A percentile compares a stretch with the other conserved stretches of the same genome.
Evolutionary conservation across 2,329 filamentous ascomycete genomes (phyloP).

Genomic region (Neonectria punicea): DNA sequence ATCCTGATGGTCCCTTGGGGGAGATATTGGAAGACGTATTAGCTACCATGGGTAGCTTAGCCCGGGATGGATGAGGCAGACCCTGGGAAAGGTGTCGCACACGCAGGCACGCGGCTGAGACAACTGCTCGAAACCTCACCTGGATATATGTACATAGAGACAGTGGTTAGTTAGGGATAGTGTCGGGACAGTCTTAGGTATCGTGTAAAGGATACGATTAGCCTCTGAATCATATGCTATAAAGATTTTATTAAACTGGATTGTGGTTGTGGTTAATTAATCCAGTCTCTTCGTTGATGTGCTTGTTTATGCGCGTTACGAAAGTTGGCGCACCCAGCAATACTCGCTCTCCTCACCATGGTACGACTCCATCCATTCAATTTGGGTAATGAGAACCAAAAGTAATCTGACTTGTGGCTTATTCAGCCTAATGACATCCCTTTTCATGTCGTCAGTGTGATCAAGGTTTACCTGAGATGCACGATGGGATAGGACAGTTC

Average conservation of each 20-base stretch:
- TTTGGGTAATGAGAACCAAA: no score
- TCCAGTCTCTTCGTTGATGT: no score
- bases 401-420: slow-evolving; percentile 30
- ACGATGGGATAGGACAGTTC: slow-evolving; percentile 15
- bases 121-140: background rate
- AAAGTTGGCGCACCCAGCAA: no score
- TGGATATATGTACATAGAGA: background rate
- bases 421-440: slow-evolving; percentile 25
- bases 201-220: no score
- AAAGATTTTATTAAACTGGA: no score
- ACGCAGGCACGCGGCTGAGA: background rate
- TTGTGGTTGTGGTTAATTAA: no score
- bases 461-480: slow-evolving; percentile 13
- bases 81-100: no score
- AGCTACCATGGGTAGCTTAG: slow-evolving; percentile 43
- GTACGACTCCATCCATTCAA: background rate
- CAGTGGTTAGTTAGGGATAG: no score
- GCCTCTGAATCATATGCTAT: no score
- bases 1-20: slow-evolving; percentile 46
- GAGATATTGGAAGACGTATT: slow-evolving; percentile 60
- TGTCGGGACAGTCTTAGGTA: no score
- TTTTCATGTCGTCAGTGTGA: slow-evolving; percentile 37
- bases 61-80: slow-evolving; percentile 13
- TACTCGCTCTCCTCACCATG: background rate
- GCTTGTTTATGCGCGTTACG: no score